A percentile compares a stretch with the other conserved stretches of the same genome.
These are phyloP conservation scores for Yamadazyma sp. DNA, from an alignment of 805 yeast species.

Conservation along the genomic window DNA sequence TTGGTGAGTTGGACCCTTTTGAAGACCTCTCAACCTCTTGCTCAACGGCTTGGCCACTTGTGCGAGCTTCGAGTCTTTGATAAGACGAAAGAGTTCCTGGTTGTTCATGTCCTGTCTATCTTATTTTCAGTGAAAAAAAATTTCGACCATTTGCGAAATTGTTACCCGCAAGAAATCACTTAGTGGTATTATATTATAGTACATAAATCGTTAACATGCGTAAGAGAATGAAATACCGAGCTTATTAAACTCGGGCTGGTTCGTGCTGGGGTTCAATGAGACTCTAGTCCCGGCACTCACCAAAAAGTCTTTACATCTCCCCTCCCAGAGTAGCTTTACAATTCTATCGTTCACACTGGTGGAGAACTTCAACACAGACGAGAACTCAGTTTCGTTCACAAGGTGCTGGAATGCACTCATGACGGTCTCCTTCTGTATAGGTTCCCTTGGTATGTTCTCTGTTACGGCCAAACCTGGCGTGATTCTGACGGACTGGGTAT, in stretches of 20 bases:
- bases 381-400: conserved; percentile 54
- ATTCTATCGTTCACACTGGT: conserved; percentile 65
- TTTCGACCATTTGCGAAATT: conserved; percentile 2
- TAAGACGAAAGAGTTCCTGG: conserved; percentile 34
- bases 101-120: conserved; percentile 24
- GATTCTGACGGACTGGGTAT: not conserved
- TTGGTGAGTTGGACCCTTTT: conserved; percentile 63
- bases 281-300: conserved; percentile 71
- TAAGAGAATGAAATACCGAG: conserved; percentile 65
- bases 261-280: conserved; percentile 33
- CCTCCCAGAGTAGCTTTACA: conserved; percentile 80
- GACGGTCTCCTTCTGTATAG: conserved; percentile 31
- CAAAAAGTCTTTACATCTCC: conserved; percentile 75
- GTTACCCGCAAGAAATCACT: too few species aligned
- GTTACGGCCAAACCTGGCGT: conserved; percentile 6
- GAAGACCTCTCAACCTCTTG: conserved; percentile 29
- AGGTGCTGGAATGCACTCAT: conserved; percentile 52
- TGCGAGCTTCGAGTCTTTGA: conserved; percentile 42
- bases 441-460: not conserved
- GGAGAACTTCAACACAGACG: conserved; percentile 71
- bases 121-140: too few species aligned
- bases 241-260: conserved; percentile 47
- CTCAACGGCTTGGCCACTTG: conserved; percentile 45
- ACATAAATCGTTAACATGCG: conserved; percentile 29
- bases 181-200: conserved; percentile 5